Conservation (phyloP, 495 filamentous ascomycete genomes). For the Neurospora sp. region DNA sequence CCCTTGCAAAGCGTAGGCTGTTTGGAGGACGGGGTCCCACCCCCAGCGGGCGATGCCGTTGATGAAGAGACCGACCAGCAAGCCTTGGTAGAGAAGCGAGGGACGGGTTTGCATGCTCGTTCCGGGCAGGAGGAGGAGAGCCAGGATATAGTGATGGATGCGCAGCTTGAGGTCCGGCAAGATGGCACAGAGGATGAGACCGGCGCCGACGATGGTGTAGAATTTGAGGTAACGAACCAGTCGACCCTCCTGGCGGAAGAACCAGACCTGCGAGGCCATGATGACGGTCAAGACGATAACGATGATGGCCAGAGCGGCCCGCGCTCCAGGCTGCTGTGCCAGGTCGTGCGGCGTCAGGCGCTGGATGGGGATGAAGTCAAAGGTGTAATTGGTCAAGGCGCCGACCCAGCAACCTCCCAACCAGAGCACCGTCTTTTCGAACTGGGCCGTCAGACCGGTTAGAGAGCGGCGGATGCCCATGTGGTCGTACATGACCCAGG, state of each 20-base stretch:
- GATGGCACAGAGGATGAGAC: slow-evolving; percentile 53
- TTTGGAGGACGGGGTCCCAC: slow-evolving; percentile 84
- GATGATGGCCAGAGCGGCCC: slow-evolving; percentile 57
- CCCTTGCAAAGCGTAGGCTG: slow-evolving; percentile 56
- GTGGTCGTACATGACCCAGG: slow-evolving; percentile 65
- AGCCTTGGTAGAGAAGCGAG: slow-evolving; percentile 69
- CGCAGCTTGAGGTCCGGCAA: slow-evolving; percentile 77
- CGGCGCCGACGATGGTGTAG: slow-evolving; percentile 50
- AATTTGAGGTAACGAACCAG: slow-evolving; percentile 61
- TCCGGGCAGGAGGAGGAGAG: slow-evolving; percentile 68
- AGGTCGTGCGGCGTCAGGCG: slow-evolving; percentile 70
- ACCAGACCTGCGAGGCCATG: slow-evolving; percentile 58
- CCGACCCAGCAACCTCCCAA: slow-evolving; percentile 69
- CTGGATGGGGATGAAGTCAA: slow-evolving; percentile 73
- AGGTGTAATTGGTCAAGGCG: slow-evolving; percentile 72
- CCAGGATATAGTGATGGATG: slow-evolving; percentile 93
- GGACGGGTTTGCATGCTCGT: slow-evolving; percentile 77
- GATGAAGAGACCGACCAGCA: slow-evolving; percentile 80
- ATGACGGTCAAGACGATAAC: slow-evolving; percentile 50
- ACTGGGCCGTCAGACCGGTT: slow-evolving; percentile 47
- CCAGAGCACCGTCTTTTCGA: slow-evolving; percentile 67
- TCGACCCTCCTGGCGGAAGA: slow-evolving; percentile 61
- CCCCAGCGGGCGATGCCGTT: slow-evolving; percentile 93
- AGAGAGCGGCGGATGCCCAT: slow-evolving; percentile 45
- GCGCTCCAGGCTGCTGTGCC: slow-evolving; percentile 65